A percentile compares a stretch with the other conserved stretches of the same genome.
Conservation (phyloP, 305 asterid species). For the Petunia hybrid region DNA sequence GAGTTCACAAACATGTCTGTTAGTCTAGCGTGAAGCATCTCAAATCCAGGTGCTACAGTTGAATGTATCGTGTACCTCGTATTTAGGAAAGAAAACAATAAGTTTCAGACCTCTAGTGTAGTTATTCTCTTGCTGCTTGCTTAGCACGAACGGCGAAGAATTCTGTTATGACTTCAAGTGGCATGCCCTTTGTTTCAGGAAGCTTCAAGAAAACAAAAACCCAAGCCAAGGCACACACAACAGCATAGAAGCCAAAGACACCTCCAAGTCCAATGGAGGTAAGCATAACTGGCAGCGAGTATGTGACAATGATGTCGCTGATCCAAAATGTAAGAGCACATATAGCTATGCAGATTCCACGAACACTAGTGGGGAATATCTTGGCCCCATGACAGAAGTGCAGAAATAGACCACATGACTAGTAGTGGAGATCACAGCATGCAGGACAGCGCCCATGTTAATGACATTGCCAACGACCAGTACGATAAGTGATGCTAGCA, state of each 20-base stretch:
- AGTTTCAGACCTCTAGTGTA: neutral
- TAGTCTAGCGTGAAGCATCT: no score
- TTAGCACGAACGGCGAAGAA: conserved; percentile 80
- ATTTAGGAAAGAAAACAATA: no score
- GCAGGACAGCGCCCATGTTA: conserved; percentile 54
- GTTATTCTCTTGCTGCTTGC: conserved; percentile 43
- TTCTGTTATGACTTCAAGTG: no score
- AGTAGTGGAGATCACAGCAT: conserved; percentile 72
- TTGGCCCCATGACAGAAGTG: conserved; percentile 88
- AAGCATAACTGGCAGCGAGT: conserved; percentile 81
- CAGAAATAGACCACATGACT: conserved; percentile 85
- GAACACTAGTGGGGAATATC: conserved; percentile 88
- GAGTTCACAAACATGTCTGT: no score
- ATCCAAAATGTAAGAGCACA: conserved; percentile 90
- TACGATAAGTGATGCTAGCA: conserved; percentile 60
- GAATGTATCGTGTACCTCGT: no score
- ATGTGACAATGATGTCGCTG: conserved; percentile 83
- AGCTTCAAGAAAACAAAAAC: conserved; percentile 76
- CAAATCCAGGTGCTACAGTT: no score
- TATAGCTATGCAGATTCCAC: conserved; percentile 93
- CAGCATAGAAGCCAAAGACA: conserved; percentile 79
- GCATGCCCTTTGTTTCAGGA: conserved; percentile 63
- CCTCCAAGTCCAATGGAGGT: conserved; percentile 75
- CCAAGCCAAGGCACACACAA: conserved; percentile 40
- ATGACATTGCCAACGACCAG: conserved; percentile 68